Percentiles rank a stretch among this genome's conserved stretches.
phyloP scores from a whole-genome alignment of 1,284 basidiomycete species.

The Leccinum griseonigrum region DNA sequence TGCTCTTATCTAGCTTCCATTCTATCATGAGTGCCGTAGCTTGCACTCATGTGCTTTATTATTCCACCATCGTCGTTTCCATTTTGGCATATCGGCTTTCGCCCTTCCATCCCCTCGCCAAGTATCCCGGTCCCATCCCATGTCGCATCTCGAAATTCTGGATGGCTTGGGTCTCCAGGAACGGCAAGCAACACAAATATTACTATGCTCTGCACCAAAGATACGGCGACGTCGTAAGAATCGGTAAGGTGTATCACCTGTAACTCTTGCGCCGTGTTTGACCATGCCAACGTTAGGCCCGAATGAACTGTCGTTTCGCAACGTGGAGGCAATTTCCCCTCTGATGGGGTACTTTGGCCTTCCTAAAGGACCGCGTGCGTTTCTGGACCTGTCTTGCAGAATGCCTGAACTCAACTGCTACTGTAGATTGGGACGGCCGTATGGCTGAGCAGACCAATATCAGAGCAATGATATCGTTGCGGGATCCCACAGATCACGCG shows the following conservation, averaged over 20 bases:
- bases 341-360: conserved; percentile 47
- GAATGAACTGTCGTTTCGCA: conserved; percentile 51
- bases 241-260: conserved; percentile 23
- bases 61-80: conserved; percentile 30
- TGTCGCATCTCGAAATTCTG: conserved; percentile 37
- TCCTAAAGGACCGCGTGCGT: conserved; percentile 52
- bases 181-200: conserved; percentile 36
- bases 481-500: conserved; percentile 40
- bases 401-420: conserved; percentile 8
- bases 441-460: conserved; percentile 27
- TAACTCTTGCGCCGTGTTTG: neutral
- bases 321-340: conserved; percentile 40
- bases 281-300: conserved; percentile 36
- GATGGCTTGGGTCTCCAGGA: conserved; percentile 33
- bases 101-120: conserved; percentile 34
- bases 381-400: neutral
- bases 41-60: conserved; percentile 29
- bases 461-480: conserved; percentile 32
- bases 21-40: conserved; percentile 12
- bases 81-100: conserved; percentile 35
- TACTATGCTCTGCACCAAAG: conserved; percentile 30
- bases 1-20: conserved; percentile 13
- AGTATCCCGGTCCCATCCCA: conserved; percentile 34
- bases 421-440: conserved; percentile 35
- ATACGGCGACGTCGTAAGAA: conserved; percentile 38